phyloP scores from a whole-genome alignment of 1,284 basidiomycete species.

The Ceratobasidium sp. region DNA sequence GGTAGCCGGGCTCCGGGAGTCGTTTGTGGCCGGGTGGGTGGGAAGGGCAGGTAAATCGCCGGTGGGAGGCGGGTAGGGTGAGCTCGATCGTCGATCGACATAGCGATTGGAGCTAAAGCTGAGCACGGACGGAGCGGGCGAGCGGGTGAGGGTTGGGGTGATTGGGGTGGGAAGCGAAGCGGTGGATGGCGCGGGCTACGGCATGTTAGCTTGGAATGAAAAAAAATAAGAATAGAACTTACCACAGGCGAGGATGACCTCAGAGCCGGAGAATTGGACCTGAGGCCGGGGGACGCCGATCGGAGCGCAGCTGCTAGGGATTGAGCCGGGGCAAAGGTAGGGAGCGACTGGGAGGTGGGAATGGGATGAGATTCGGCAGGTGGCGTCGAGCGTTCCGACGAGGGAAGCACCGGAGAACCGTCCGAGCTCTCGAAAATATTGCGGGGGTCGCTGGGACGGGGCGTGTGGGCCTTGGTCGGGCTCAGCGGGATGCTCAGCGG shows the following conservation, averaged over 20 bases:
- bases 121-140: constrained; percentile 25
- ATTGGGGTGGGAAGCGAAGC: constrained; percentile 20
- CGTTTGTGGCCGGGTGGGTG: background rate
- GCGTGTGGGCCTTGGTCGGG: background rate
- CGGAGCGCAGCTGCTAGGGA: constrained; percentile 23
- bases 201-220: background rate
- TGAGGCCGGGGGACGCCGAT: constrained; percentile 11
- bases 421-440: constrained; percentile 16
- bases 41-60: constrained; percentile 19
- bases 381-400: constrained; percentile 1
- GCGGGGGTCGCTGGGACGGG: background rate
- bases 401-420: constrained; percentile 2
- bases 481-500: constrained; percentile 11
- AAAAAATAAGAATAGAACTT: background rate
- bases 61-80: constrained; percentile 32
- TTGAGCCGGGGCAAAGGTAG: constrained; percentile 16
- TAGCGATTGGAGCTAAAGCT: constrained; percentile 25
- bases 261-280: constrained; percentile 8
- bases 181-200: constrained; percentile 18
- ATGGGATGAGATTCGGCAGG: background rate
- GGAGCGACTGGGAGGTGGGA: background rate
- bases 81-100: constrained; percentile 30
- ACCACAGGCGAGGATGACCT: constrained; percentile 7
- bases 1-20: constrained; percentile 6
- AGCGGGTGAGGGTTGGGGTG: constrained; percentile 31